phyloP scores from a whole-genome alignment of 2,329 filamentous ascomycete species.

The Paecilomyces variotii region DNA sequence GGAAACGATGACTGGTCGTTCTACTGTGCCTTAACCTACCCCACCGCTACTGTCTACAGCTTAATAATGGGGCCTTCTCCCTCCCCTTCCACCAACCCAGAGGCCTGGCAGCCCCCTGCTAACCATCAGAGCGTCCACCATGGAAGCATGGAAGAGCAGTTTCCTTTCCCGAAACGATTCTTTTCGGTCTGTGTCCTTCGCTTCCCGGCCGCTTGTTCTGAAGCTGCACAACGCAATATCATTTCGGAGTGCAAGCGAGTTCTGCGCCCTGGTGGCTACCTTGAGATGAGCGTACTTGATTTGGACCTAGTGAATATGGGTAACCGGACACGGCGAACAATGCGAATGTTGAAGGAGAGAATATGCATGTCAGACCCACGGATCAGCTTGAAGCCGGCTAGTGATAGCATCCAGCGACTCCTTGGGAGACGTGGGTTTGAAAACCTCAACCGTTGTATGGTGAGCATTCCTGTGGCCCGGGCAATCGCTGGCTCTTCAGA shows the following conservation, averaged over 20 bases:
- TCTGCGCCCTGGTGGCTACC: constrained; percentile 40
- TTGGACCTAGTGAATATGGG: constrained; percentile 46
- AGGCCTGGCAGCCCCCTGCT: constrained; percentile 34
- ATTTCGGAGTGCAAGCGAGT: constrained; percentile 43
- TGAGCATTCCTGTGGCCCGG: constrained; percentile 41
- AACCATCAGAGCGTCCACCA: constrained; percentile 39
- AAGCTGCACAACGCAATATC: constrained; percentile 34
- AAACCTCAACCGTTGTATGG: constrained; percentile 42
- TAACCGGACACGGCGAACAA: constrained; percentile 36
- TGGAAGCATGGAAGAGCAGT: constrained; percentile 29
- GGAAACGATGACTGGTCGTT: constrained; percentile 48
- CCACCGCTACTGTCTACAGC: constrained; percentile 38
- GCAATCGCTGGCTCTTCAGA: constrained; percentile 34
- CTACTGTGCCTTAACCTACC: constrained; percentile 43
- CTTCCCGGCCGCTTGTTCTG: constrained; percentile 39
- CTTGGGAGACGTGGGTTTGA: constrained; percentile 40
- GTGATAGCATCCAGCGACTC: constrained; percentile 40
- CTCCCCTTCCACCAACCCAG: constrained; percentile 27
- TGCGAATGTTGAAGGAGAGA: constrained; percentile 38
- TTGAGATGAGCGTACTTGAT: constrained; percentile 43
- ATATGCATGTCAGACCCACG: constrained; percentile 34
- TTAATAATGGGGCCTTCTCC: constrained; percentile 29
- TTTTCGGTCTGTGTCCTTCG: constrained; percentile 40
- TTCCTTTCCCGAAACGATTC: constrained; percentile 41
- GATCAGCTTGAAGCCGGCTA: constrained; percentile 40